Evolutionary conservation across 257 asterid species (phyloP), one percentile per base, ranked within the genome.

Genomic region (Echium plantagineum): DNA sequence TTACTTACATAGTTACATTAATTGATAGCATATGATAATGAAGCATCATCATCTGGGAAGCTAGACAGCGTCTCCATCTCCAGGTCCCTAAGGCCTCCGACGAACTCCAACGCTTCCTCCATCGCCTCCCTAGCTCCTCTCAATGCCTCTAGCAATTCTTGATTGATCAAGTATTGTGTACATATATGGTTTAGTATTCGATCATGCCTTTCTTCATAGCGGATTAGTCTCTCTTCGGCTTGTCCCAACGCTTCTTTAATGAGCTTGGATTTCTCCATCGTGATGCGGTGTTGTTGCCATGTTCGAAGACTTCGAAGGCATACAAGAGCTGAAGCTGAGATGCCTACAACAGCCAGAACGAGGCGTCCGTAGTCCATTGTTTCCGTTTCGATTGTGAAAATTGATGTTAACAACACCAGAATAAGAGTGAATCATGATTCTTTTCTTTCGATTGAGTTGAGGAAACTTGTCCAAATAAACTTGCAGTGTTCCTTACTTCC

Each of bases 121-220:
- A 75, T 62, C 21, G 79, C 71, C 17, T 70, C 59, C 16, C 78
- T 66, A 4, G 87, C 93, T 15, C 71, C 74, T 5, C 28, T 38
- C 67, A 83, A 31, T 5, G 85, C 79, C 13, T 81, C 81, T 24
- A 72, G 69, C 59, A 73, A 13, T 32, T 63, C 67, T 57, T 59
- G 80, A 55, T 65, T 83, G 1, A 75, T 55, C 52, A 81, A 9
- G 68, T 76, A 81, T 65, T 72, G 63, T 17, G 85, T 77, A 64
- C 84, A 72, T 6, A 78, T 65, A 46, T 78, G 76, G 17, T 42
- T 48, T 17, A 84, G 77, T 47, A 84, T 65, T 19, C 28, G 55
- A 17, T 77, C 87, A 7, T 81, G 84, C 49, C 88, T 71, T 58
- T 81, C 79, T 66, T 79, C 73, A 12, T 75, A 71, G 52, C 66